These are phyloP conservation scores for Fusarium scirpi DNA, from an alignment of 2,329 filamentous ascomycete species.

Conservation along the genomic window DNA sequence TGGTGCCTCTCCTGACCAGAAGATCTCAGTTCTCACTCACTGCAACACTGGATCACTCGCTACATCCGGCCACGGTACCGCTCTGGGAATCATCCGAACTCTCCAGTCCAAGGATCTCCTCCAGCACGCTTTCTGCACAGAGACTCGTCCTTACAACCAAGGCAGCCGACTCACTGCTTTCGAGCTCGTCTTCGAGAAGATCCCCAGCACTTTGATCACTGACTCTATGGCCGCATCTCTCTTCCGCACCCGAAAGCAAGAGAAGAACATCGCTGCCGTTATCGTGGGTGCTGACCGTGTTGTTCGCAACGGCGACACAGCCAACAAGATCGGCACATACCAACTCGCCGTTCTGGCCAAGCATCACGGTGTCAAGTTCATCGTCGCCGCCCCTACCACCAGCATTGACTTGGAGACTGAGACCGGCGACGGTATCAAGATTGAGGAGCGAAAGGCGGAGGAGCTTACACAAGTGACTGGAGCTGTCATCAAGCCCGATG, in stretches of 20 bases:
- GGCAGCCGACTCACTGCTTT: constrained; percentile 94
- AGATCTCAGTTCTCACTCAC: constrained; percentile 89
- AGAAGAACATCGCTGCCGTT: constrained; percentile 82
- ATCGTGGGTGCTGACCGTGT: constrained; percentile 96
- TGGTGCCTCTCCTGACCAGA: constrained; percentile 59
- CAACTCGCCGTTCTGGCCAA: constrained; percentile 89
- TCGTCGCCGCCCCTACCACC: constrained; percentile 94
- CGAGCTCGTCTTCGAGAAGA: constrained; percentile 93
- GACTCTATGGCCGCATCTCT: constrained; percentile 97
- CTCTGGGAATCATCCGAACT: constrained; percentile 91
- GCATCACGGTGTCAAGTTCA: constrained; percentile 90
- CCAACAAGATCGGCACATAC: constrained; percentile 99
- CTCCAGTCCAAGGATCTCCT: constrained; percentile 75
- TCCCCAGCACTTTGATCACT: constrained; percentile 91
- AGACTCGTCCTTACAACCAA: constrained; percentile 98
- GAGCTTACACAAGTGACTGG: constrained; percentile 90
- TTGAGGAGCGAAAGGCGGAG: constrained; percentile 84
- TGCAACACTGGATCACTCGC: constrained; percentile 98
- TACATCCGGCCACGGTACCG: constrained; percentile 97
- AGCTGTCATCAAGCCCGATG: constrained; percentile 73
- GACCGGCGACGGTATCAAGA: constrained; percentile 83
- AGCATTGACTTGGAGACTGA: constrained; percentile 89
- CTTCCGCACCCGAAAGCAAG: constrained; percentile 71
- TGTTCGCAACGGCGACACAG: constrained; percentile 95
- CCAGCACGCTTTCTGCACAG: constrained; percentile 91